Evolutionary conservation across 192 early-diverging fungal genomes (phyloP).

Genomic region (Irineochytrium annulatum): DNA sequence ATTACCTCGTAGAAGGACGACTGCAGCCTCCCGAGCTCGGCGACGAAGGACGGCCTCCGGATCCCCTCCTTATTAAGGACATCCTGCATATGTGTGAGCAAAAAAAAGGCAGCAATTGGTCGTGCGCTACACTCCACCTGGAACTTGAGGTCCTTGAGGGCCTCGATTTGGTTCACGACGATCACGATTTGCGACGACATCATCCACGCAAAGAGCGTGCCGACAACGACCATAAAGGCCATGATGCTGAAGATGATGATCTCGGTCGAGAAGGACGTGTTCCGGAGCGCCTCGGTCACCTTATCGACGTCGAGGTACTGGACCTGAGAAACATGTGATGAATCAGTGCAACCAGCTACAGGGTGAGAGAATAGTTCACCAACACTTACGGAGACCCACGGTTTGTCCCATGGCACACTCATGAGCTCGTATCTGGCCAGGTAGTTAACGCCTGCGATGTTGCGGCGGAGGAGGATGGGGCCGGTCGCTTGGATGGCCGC

Average conservation of each 20-base stretch:
- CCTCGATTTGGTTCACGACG: neutral
- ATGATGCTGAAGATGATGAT: conserved; percentile 1
- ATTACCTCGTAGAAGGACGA: conserved; percentile 4
- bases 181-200: conserved; percentile 5
- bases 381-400: no score
- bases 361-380: no score
- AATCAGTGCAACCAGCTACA: no score
- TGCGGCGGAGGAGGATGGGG: neutral
- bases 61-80: neutral
- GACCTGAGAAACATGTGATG: neutral
- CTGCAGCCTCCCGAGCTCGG: conserved; percentile 2
- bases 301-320: neutral
- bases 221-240: neutral
- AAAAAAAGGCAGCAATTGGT: no score
- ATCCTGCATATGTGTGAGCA: no score
- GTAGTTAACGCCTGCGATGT: neutral
- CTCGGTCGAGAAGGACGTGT: neutral
- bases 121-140: no score
- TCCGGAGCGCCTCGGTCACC: neutral
- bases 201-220: neutral
- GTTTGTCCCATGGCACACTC: neutral
- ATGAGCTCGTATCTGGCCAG: neutral
- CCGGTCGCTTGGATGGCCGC: neutral
- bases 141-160: conserved; percentile 6
- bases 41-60: neutral